A percentile compares a stretch with the other conserved stretches of the same genome.
These are phyloP conservation scores for Aspergillus sp. DNA, from an alignment of 2,329 filamentous ascomycete species.

Conservation along the genomic window DNA sequence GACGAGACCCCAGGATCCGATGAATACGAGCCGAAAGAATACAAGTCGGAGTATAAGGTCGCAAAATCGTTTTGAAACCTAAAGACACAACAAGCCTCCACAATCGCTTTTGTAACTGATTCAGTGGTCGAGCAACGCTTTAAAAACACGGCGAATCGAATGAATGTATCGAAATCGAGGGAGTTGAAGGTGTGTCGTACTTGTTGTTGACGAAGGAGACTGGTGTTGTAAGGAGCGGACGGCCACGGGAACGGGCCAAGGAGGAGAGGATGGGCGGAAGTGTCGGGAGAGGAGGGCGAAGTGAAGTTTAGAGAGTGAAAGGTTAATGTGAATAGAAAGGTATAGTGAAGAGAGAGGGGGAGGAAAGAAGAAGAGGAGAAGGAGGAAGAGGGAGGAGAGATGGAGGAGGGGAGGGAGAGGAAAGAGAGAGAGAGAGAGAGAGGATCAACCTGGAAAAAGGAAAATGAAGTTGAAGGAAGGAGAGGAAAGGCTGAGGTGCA, in stretches of 20 bases:
- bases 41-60: slow-evolving; percentile 1
- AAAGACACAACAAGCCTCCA: not conserved
- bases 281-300: slow-evolving; percentile 11
- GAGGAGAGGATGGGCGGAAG: slow-evolving; percentile 12
- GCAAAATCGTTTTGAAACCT: slow-evolving; percentile 5
- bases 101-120: not conserved
- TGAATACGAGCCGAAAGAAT: not conserved
- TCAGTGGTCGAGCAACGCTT: not conserved
- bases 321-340: slow-evolving; percentile 10
- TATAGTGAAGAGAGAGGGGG: slow-evolving; percentile 9
- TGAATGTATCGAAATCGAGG: slow-evolving; percentile 8
- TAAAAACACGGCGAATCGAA: slow-evolving; percentile 1
- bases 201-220: slow-evolving; percentile 11
- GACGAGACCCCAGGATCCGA: not conserved
- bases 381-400: slow-evolving; percentile 17
- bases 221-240: slow-evolving; percentile 40
- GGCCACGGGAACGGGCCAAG: slow-evolving; percentile 37
- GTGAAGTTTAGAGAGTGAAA: slow-evolving; percentile 14
- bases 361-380: slow-evolving; percentile 10
- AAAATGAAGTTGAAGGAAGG: slow-evolving; percentile 23
- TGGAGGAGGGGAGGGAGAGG: slow-evolving; percentile 14
- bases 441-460: slow-evolving; percentile 21
- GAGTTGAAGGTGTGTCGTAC: slow-evolving; percentile 11
- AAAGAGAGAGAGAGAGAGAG: slow-evolving; percentile 16
- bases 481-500: slow-evolving; percentile 21